These are phyloP conservation scores for Boechera divaricarpa DNA, from an alignment of 345 rosid species.

Conservation along the genomic window DNA sequence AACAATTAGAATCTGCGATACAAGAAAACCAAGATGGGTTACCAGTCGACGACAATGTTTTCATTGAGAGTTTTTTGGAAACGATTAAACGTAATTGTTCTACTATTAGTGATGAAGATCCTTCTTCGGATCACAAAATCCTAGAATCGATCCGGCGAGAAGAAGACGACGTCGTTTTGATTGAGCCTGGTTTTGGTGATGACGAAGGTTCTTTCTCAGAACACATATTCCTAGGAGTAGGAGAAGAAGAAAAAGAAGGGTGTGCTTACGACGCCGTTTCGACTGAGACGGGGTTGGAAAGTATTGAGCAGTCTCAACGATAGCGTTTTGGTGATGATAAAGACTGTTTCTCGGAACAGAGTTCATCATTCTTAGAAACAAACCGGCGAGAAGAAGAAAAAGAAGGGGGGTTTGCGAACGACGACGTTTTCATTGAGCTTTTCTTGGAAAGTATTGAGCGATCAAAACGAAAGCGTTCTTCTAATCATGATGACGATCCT, in stretches of 20 bases:
- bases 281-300: neutral
- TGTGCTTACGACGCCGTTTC: neutral
- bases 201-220: neutral
- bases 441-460: constrained; percentile 28
- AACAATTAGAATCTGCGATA: neutral
- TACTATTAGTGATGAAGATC: too few species aligned
- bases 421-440: neutral
- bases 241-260: neutral
- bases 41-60: neutral
- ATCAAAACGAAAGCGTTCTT: neutral
- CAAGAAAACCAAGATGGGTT: neutral
- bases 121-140: too few species aligned
- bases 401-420: neutral
- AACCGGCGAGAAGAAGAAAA: neutral
- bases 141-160: neutral
- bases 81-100: neutral
- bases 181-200: neutral
- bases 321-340: neutral
- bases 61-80: neutral
- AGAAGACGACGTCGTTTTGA: neutral
- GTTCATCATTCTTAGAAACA: neutral
- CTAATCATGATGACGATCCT: neutral
- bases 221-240: neutral
- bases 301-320: neutral
- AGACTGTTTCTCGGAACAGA: neutral